Percentiles rank a stretch among this genome's conserved stretches.
Conservation (phyloP, 495 filamentous ascomycete species). For the Aspergillus heteromorphus region DNA sequence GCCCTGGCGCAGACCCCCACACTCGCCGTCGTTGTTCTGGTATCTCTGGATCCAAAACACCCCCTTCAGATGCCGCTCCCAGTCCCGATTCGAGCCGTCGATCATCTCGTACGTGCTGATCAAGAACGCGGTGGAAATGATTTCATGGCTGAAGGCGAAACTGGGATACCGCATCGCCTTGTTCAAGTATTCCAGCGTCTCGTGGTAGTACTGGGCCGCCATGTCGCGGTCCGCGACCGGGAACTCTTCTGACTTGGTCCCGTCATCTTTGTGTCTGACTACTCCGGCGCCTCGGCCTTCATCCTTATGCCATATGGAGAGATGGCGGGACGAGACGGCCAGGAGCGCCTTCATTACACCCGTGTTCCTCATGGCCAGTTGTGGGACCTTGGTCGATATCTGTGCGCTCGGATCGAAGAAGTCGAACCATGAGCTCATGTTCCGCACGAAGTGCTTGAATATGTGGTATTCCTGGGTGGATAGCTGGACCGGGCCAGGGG, state of each 20-base stretch:
- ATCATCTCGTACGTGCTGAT: conserved; percentile 29
- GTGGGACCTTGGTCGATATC: conserved; percentile 18
- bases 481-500: conserved; percentile 12
- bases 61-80: conserved; percentile 26
- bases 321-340: conserved; percentile 20
- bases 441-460: conserved; percentile 22
- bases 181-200: conserved; percentile 24
- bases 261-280: neutral
- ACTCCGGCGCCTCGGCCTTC: neutral
- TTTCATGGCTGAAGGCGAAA: conserved; percentile 20
- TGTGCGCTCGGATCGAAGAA: conserved; percentile 21
- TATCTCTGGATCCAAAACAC: conserved; percentile 26
- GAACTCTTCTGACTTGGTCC: neutral
- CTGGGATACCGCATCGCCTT: conserved; percentile 21
- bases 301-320: conserved; percentile 9
- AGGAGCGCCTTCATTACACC: conserved; percentile 26
- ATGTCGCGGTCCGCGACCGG: conserved; percentile 7
- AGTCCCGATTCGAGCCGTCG: conserved; percentile 22
- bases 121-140: conserved; percentile 21
- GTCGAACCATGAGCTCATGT: conserved; percentile 19
- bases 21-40: conserved; percentile 23
- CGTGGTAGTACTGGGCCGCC: conserved; percentile 25
- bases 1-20: conserved; percentile 21
- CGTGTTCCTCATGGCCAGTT: conserved; percentile 21
- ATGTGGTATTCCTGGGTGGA: conserved; percentile 17